Percentiles rank a stretch among this genome's conserved stretches.
phyloP scores from a whole-genome alignment of 2,329 filamentous ascomycete species.

The Scleromitrula shiraiana region DNA sequence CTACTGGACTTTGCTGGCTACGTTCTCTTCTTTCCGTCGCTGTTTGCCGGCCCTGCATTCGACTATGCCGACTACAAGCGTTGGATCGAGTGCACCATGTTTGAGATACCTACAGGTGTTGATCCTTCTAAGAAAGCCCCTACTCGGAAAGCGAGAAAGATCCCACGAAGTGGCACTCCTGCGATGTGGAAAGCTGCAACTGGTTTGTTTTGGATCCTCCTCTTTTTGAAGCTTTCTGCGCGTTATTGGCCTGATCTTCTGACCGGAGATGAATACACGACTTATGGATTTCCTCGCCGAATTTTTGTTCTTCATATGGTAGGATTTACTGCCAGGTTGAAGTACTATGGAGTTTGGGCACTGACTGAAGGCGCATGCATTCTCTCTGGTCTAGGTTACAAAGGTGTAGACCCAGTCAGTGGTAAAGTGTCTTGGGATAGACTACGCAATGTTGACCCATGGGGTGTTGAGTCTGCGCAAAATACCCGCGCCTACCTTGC shows the following conservation, averaged over 20 bases:
- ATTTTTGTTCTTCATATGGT: constrained; percentile 79
- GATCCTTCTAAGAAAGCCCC: constrained; percentile 79
- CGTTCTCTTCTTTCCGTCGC: constrained; percentile 87
- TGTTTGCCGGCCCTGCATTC: constrained; percentile 86
- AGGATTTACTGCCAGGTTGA: constrained; percentile 71
- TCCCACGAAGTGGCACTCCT: constrained; percentile 82
- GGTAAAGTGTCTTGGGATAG: constrained; percentile 86
- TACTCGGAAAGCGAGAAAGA: constrained; percentile 83
- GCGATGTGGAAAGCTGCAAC: constrained; percentile 66
- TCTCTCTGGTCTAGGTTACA: constrained; percentile 86
- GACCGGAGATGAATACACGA: constrained; percentile 56
- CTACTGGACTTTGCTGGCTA: constrained; percentile 81
- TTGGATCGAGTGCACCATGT: constrained; percentile 93
- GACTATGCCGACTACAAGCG: constrained; percentile 88
- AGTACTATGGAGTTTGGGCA: constrained; percentile 96
- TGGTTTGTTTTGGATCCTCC: constrained; percentile 71
- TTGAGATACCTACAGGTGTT: constrained; percentile 72
- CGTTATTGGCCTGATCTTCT: constrained; percentile 59
- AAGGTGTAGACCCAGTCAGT: constrained; percentile 77
- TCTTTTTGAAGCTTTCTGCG: constrained; percentile 65
- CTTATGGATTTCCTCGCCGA: constrained; percentile 61
- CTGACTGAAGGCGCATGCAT: constrained; percentile 93
- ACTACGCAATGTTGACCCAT: constrained; percentile 80
- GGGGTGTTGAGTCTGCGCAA: constrained; percentile 80
- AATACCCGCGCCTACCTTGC: constrained; percentile 89